Evolutionary conservation across 2,329 filamentous ascomycete genomes (phyloP), one percentile per base, ranked within the genome.

Genomic region (Aspergillus fumigatus): DNA sequence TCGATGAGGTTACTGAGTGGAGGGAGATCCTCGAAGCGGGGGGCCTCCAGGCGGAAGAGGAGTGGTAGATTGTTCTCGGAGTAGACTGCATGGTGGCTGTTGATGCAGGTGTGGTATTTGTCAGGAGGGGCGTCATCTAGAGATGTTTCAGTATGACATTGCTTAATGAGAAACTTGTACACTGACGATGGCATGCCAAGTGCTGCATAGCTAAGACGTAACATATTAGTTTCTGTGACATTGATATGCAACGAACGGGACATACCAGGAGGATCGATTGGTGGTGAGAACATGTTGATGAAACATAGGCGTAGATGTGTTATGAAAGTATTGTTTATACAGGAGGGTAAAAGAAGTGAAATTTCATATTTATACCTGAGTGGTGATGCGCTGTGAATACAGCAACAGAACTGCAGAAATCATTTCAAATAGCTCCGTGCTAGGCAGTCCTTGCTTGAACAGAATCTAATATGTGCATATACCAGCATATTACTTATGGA

Each of bases 31-130:
- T 50, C 21, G 2, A n/a, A 14, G 3, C 25, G 10, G 3, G 57
- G 61, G 2, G 61, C 47, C 9, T 69, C 66, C 21, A 68, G 45
- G 21, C 55, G 56, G 51, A 69, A 69, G 5, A 69, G 59, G 1
- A 69, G 60, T 7, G 67, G 67, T 2, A 68, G 58, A 21, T 62
- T 56, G 11, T 25, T 45, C 38, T 58, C 54, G 1, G 49, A 63
- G 52, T 62, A 69, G 0, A 6, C n/a, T 3, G 58, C 56, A 47
- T 66, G 65, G 47, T 66, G 57, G 8, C 59, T 56, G 45, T 68
- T 64, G n/a, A 26, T 3, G 48, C 67, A 69, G 9, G 67, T 69
- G 48, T 69, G 66, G 23, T 56, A 51, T 11, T 32, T 45, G 29
- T 53, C 53, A 6, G 63, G 63, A 14, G 51, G 52, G 5, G 51